phyloP scores from a whole-genome alignment of 768 basidiomycete genomes.

The Amanita jacksonii region DNA sequence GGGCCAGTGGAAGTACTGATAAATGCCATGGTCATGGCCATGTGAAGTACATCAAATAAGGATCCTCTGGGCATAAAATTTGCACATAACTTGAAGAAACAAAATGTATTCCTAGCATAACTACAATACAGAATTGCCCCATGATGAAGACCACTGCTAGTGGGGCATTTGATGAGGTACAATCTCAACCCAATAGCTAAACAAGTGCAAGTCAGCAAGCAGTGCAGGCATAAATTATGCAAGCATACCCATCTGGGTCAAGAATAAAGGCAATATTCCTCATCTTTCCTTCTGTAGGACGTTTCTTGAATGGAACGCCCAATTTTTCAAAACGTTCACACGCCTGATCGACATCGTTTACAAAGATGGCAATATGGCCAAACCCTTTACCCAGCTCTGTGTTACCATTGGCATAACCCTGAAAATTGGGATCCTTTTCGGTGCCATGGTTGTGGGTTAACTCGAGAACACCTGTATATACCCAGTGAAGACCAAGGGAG shows the following conservation, averaged over 20 bases:
- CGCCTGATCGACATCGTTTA: slow-evolving; percentile 74
- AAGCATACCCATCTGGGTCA: slow-evolving; percentile 70
- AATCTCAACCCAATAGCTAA: slow-evolving; percentile 17
- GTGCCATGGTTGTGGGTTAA: slow-evolving; percentile 88
- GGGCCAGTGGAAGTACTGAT: too few species aligned
- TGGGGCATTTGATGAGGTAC: background rate
- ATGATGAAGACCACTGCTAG: too few species aligned
- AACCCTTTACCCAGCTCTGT: slow-evolving; percentile 70
- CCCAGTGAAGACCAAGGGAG: background rate
- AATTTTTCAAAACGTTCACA: slow-evolving; percentile 76
- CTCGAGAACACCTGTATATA: slow-evolving; percentile 60
- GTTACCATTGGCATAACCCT: slow-evolving; percentile 85
- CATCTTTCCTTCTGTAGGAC: slow-evolving; percentile 80
- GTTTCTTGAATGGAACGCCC: slow-evolving; percentile 83
- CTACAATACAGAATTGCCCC: too few species aligned
- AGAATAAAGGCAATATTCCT: slow-evolving; percentile 73
- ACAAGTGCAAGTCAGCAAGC: background rate
- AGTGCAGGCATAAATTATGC: too few species aligned
- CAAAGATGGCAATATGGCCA: slow-evolving; percentile 84
- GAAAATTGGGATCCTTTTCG: slow-evolving; percentile 66
- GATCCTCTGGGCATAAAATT: too few species aligned
- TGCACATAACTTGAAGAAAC: too few species aligned
- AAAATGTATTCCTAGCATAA: too few species aligned
- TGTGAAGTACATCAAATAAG: too few species aligned
- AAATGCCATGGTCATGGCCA: too few species aligned